Conservation (phyloP, 2,329 filamentous ascomycete genomes). For the Trichoderma lentiforme region DNA sequence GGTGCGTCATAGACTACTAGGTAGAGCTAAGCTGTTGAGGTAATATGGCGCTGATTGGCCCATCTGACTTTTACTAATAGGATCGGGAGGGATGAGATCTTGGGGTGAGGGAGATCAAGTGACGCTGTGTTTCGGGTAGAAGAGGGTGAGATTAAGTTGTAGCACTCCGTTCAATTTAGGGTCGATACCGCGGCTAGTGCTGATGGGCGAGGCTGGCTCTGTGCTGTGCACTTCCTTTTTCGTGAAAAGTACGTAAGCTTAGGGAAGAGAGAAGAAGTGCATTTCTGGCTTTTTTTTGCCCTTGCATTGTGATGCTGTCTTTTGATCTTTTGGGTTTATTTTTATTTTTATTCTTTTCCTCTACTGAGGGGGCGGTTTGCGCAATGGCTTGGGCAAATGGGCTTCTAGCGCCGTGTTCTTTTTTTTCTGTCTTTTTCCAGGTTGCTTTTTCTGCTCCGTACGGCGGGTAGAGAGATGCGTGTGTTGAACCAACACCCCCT, state of each 20-base stretch:
- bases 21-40: not conserved
- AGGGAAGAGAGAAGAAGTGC: not conserved
- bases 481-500: not conserved
- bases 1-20: not conserved
- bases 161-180: not conserved
- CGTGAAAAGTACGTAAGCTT: not conserved
- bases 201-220: not conserved
- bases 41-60: not conserved
- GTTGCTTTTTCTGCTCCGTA: not conserved
- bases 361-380: not conserved
- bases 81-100: conserved; percentile 5
- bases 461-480: not conserved
- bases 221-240: not conserved
- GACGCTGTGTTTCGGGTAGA: conserved; percentile 14
- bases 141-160: conserved; percentile 13
- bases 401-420: not conserved
- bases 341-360: not conserved
- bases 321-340: not conserved
- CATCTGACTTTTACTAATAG: conserved; percentile 12
- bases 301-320: not conserved
- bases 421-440: not conserved
- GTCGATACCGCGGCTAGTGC: not conserved
- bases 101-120: not conserved
- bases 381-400: not conserved
- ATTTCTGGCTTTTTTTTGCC: not conserved